Conservation (phyloP, 345 rosid species). For the Salix exigua region DNA sequence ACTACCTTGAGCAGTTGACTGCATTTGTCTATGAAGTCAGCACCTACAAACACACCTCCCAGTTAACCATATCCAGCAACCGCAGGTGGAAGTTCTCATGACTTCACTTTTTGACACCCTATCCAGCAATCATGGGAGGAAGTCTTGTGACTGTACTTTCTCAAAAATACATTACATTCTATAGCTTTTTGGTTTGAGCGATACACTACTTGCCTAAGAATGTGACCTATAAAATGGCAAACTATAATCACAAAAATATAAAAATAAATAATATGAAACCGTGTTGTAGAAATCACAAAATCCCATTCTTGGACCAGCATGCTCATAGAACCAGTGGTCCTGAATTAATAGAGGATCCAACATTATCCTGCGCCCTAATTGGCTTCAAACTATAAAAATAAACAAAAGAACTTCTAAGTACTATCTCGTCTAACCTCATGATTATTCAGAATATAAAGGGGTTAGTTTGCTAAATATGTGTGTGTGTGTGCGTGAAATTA, state of each 20-base stretch:
- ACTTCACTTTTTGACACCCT: neutral
- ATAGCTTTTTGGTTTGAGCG: neutral
- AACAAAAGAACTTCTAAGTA: neutral
- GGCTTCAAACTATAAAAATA: neutral
- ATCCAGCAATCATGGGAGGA: neutral
- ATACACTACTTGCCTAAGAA: neutral
- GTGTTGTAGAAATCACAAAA: neutral
- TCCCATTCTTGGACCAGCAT: neutral
- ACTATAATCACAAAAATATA: too few relatives aligned
- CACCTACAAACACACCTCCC: neutral
- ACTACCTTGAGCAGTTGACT: neutral
- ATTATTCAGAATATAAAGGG: slow-evolving; percentile 5
- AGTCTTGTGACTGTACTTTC: neutral
- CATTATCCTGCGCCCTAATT: neutral
- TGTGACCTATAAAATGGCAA: neutral
- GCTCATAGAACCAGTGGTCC: neutral
- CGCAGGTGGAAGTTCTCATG: neutral
- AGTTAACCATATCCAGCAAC: neutral
- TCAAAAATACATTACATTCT: neutral
- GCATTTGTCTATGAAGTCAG: neutral
- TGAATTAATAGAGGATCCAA: neutral
- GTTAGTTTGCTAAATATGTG: too few relatives aligned
- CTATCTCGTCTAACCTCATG: neutral
- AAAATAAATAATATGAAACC: too few relatives aligned
- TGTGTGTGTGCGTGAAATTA: neutral